These are phyloP conservation scores for Chalaropsis ovoidea DNA, from an alignment of 2,329 filamentous ascomycete genomes.

Conservation along the genomic window DNA sequence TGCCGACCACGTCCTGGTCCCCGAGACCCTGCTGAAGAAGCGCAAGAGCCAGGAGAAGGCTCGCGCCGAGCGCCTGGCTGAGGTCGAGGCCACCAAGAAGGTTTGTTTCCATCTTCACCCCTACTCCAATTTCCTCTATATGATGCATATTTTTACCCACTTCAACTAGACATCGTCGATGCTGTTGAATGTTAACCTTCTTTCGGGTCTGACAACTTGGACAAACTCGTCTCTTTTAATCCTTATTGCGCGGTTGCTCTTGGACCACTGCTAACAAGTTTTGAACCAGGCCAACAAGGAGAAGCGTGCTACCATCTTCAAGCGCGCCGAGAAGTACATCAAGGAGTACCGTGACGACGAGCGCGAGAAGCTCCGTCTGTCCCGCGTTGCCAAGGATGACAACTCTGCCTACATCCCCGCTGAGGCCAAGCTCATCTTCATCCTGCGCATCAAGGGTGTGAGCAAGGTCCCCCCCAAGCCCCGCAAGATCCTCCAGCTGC, in stretches of 20 bases:
- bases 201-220: slow-evolving; percentile 84
- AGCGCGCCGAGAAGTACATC: slow-evolving; percentile 99
- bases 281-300: slow-evolving; percentile 78
- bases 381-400: slow-evolving; percentile 79
- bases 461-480: slow-evolving; percentile 99
- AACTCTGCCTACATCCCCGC: slow-evolving; percentile 90
- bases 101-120: slow-evolving; percentile 46
- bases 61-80: slow-evolving; percentile 74
- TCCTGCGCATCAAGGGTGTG: slow-evolving; percentile 99
- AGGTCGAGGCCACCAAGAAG: slow-evolving; percentile 78
- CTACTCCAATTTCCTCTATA: not conserved
- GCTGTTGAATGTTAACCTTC: slow-evolving; percentile 97
- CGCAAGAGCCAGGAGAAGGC: slow-evolving; percentile 99
- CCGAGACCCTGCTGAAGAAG: slow-evolving; percentile 99
- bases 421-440: slow-evolving; percentile 93
- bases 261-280: slow-evolving; percentile 20
- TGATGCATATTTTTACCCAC: slow-evolving; percentile 67
- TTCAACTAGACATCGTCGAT: slow-evolving; percentile 96
- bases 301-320: slow-evolving; percentile 98
- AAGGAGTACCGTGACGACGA: slow-evolving; percentile 98
- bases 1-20: slow-evolving; percentile 90
- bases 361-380: slow-evolving; percentile 94
- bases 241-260: not conserved
- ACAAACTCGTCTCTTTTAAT: slow-evolving; percentile 26
- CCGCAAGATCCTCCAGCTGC: slow-evolving; percentile 98